Percentiles rank a stretch among this genome's conserved stretches.
Conservation (phyloP, 768 basidiomycete genomes). For the Butyriboletus loyo region DNA sequence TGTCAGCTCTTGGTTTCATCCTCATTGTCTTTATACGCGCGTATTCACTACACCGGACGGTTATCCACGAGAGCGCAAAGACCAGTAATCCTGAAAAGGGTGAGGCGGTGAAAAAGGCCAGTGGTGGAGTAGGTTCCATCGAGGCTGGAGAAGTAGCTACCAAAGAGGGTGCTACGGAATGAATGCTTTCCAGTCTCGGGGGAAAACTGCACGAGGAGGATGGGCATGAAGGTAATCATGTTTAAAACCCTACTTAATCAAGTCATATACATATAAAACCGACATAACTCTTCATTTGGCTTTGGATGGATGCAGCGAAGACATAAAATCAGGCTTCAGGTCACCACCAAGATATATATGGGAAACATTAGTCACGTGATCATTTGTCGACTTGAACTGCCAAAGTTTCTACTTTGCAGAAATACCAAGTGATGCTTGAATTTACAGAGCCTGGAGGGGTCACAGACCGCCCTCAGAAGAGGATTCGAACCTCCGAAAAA, state of each 20-base stretch:
- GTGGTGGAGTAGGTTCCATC: neutral
- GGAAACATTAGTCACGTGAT: constrained; percentile 12
- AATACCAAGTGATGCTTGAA: constrained; percentile 17
- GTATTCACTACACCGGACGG: constrained; percentile 34
- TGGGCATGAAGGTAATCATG: neutral
- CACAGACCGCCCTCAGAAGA: constrained; percentile 27
- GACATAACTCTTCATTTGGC: too few species aligned
- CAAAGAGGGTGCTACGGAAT: neutral
- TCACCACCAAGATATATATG: too few species aligned
- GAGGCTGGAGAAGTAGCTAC: neutral
- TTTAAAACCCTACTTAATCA: neutral
- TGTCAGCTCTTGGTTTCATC: constrained; percentile 31
- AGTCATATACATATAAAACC: neutral
- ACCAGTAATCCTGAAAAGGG: constrained; percentile 33
- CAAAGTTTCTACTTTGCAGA: neutral
- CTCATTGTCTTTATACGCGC: constrained; percentile 33
- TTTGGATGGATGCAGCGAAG: neutral
- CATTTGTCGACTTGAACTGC: neutral
- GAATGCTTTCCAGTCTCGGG: neutral
- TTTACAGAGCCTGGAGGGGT: constrained; percentile 12
- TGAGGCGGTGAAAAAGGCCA: neutral
- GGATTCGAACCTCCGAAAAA: constrained; percentile 11
- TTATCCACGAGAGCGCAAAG: constrained; percentile 13
- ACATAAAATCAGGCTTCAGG: neutral
- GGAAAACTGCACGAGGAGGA: neutral